phyloP scores from a whole-genome alignment of 768 basidiomycete genomes.

The Tylopilus rubrobrunneus region DNA sequence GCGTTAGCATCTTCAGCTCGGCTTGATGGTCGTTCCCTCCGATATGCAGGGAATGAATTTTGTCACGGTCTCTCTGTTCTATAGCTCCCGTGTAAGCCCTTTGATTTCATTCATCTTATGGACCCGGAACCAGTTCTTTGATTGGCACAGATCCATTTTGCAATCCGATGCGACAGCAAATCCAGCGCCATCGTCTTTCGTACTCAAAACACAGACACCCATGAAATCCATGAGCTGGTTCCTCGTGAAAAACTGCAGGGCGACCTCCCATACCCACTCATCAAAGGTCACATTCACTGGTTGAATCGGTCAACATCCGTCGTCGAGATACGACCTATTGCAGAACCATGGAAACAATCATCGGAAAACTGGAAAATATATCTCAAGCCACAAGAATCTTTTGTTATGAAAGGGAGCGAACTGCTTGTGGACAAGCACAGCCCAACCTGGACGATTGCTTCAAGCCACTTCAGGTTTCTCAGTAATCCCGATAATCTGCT shows the following conservation, averaged over 20 bases:
- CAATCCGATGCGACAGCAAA: no score
- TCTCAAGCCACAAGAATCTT: background rate
- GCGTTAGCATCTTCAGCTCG: no score
- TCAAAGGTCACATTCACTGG: background rate
- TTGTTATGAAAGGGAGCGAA: background rate
- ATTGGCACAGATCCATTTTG: no score
- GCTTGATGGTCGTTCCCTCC: background rate
- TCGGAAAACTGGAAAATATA: background rate
- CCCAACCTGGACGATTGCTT: background rate
- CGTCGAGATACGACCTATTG: background rate
- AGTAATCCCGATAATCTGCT: background rate
- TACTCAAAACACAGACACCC: no score
- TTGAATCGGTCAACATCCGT: background rate
- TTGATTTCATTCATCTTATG: no score
- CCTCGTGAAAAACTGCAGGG: background rate
- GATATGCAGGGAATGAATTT: slow-evolving; percentile 27
- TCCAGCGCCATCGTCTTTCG: no score
- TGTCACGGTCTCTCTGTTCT: no score
- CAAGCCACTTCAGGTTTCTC: background rate
- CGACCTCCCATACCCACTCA: background rate
- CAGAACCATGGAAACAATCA: background rate
- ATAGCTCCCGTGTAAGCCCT: no score
- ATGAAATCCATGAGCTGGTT: no score
- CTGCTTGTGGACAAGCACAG: background rate
- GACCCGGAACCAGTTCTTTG: no score